Conservation (phyloP, 768 basidiomycete species). For the Trametes elegans region DNA sequence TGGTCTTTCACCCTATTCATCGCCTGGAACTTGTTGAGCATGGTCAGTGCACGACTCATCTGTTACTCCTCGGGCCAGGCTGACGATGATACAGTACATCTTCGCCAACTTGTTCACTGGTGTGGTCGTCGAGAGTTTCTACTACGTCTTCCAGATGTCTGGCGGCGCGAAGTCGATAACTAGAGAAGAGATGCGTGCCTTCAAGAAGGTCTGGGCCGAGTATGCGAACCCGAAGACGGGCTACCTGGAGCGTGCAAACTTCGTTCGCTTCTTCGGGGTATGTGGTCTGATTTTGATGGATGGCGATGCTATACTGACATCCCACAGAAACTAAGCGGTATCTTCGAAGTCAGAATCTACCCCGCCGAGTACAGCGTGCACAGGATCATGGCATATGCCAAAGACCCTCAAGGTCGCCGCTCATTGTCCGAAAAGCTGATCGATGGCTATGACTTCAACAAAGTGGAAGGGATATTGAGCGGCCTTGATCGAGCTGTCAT, state of each 20-base stretch:
- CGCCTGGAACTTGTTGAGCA: conserved; percentile 92
- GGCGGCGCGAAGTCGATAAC: conserved; percentile 80
- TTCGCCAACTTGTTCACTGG: conserved; percentile 95
- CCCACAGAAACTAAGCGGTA: conserved; percentile 71
- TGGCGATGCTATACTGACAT: not conserved
- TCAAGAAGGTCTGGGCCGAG: conserved; percentile 93
- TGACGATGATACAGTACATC: conserved; percentile 64
- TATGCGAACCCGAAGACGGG: conserved; percentile 80
- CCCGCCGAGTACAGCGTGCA: conserved; percentile 62
- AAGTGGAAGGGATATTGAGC: conserved; percentile 56
- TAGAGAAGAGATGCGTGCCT: conserved; percentile 88
- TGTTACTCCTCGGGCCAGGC: not conserved
- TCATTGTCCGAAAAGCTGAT: conserved; percentile 36
- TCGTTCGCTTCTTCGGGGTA: conserved; percentile 82
- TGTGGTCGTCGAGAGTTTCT: conserved; percentile 95
- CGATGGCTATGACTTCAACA: conserved; percentile 59
- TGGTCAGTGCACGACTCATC: conserved; percentile 50
- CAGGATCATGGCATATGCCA: conserved; percentile 56
- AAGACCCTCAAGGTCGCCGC: conserved; percentile 35
- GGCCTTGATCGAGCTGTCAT: conserved; percentile 65
- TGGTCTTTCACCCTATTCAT: conserved; percentile 91
- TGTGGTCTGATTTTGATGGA: conserved; percentile 33
- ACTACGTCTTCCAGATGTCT: conserved; percentile 89
- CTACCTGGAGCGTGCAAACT: conserved; percentile 64
- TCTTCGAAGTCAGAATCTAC: conserved; percentile 88